Evolutionary conservation across 2,329 filamentous ascomycete genomes (phyloP), one percentile per base, ranked within the genome.

Genomic region (Ceratocystis cacaofunesta): DNA sequence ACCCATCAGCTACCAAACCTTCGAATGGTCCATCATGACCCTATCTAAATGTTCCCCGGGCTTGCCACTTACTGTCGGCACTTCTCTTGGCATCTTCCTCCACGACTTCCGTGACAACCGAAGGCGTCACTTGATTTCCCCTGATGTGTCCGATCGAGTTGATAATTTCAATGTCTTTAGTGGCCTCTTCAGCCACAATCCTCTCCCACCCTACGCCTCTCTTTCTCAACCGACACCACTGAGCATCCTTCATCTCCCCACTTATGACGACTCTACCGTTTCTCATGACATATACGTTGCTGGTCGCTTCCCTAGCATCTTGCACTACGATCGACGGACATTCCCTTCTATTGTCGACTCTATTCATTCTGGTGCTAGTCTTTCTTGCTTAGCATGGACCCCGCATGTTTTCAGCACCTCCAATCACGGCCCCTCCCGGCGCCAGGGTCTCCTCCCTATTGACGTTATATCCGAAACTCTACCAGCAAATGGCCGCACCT

Each of bases 261-360:
- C 77, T 7, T 76, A 82, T 0, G 81, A 77, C 7, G 73, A 73
- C 8, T 76, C 77, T 61, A 79, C 83, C 68, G 78, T 85, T 19
- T 88, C 89, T 62, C 82, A 87, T 67, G 88, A 94, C 36, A 94
- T 97, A 50, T 92, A 92, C 76, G 85, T 96, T 44, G 90, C 88
- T 3, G 92, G 92, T 0, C 84, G 92, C 17, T 96, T 96, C 72
- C 88, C 91, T 3, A 92, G 85, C 70, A 89, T 96, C 66, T 78
- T 96, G 2, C 87, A 90, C 72, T 97, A 96, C 75, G 91, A 96
- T 72, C 84, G 91, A 2, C 86, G 92, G 57, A 90, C 84, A 74
- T 95, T 96, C 71, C 89, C 90, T 0, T 82, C 83, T 17, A 81
- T 96, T 6, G 82, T 85, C 67, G 86, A 85, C 5, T 90, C 90